phyloP scores from a whole-genome alignment of 345 rosid species.

The Citrus unshiu region DNA sequence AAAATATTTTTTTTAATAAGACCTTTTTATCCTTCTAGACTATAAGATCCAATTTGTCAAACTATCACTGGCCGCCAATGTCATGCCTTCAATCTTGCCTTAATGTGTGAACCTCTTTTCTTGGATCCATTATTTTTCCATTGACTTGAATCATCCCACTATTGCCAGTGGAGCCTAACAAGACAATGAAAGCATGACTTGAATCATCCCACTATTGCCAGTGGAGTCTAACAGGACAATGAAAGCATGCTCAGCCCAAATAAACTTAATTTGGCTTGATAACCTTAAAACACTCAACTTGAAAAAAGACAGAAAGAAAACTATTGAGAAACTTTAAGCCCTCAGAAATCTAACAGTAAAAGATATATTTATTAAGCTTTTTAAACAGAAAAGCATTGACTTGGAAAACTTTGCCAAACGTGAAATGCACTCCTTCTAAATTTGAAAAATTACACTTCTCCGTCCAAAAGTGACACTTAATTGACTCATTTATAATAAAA shows the following conservation, averaged over 20 bases:
- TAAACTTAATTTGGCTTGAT: not conserved
- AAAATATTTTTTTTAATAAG: too few relatives aligned
- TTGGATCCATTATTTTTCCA: not conserved
- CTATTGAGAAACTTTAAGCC: not conserved
- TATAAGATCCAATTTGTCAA: not conserved
- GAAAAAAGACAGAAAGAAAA: not conserved
- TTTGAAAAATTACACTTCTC: not conserved
- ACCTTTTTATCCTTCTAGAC: not conserved
- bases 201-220: not conserved
- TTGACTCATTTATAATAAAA: not conserved
- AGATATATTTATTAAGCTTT: not conserved
- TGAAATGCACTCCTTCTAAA: not conserved
- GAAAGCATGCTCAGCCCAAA: not conserved
- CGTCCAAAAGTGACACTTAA: not conserved
- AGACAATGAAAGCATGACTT: not conserved
- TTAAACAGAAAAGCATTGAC: not conserved
- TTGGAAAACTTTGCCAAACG: not conserved
- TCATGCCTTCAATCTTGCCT: not conserved
- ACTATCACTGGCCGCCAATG: not conserved
- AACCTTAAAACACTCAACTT: not conserved
- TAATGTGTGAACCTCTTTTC: not conserved
- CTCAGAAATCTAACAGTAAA: too few relatives aligned
- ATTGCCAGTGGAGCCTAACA: slow-evolving; percentile 4
- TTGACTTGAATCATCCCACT: not conserved
- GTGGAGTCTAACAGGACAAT: slow-evolving; percentile 1